Percentiles rank a stretch among this genome's conserved stretches.
Evolutionary conservation across 202 grass and related monocot genomes (phyloP).

Genomic region (Eragrostis tef): DNA sequence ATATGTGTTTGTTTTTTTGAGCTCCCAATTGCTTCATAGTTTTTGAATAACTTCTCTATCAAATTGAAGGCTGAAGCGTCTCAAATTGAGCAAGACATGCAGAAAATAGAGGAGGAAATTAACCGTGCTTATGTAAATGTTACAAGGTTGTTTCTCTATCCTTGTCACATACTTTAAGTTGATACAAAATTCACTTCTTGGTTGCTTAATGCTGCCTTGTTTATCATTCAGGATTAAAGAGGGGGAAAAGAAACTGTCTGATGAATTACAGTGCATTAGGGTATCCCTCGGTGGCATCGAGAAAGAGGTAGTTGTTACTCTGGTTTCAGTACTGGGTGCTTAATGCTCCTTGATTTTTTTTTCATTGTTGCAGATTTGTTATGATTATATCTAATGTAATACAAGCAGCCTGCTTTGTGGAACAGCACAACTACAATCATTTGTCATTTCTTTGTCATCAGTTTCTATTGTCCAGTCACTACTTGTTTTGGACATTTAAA

Average conservation of each 20-base stretch:
- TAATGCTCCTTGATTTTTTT: background rate
- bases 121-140: constrained; percentile 53
- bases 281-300: constrained; percentile 54
- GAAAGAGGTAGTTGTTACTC: constrained; percentile 60
- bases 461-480: background rate
- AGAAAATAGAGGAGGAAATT: constrained; percentile 63
- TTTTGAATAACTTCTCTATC: constrained; percentile 53
- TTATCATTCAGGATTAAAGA: constrained; percentile 64
- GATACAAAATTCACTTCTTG: constrained; percentile 20
- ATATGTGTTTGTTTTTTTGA: constrained; percentile 35
- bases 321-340: background rate
- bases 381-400: background rate
- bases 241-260: constrained; percentile 57
- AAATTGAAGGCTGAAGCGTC: constrained; percentile 78
- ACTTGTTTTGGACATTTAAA: background rate
- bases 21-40: constrained; percentile 24
- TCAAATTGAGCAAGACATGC: constrained; percentile 60
- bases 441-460: background rate
- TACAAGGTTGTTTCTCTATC: constrained; percentile 58
- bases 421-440: background rate
- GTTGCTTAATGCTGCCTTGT: constrained; percentile 36
- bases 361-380: background rate
- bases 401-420: background rate
- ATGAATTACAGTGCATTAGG: constrained; percentile 53
- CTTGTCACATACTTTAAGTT: constrained; percentile 33